Evolutionary conservation across 306 rosid species (phyloP).

Genomic region (Cucumis cinereus): DNA sequence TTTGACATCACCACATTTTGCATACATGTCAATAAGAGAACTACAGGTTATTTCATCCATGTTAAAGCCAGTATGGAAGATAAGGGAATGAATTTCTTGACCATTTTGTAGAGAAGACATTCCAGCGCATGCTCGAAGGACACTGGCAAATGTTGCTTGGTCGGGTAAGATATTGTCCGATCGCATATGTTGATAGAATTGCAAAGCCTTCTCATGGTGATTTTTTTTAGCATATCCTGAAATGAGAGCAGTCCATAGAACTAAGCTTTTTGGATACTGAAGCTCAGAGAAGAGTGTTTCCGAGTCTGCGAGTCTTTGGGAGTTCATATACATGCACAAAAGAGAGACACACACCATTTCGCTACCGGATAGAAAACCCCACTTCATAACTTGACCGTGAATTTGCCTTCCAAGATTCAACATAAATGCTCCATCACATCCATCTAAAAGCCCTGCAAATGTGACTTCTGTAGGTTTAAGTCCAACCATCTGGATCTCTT

Average conservation of each 20-base stretch:
- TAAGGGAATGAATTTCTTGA: not conserved
- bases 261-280: not conserved
- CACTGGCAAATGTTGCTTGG: not conserved
- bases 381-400: not conserved
- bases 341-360: slow-evolving; percentile 3
- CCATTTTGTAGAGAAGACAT: slow-evolving; percentile 1
- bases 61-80: not conserved
- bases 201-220: not conserved
- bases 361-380: not conserved
- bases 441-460: slow-evolving; percentile 3
- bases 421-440: not conserved
- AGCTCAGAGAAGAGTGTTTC: slow-evolving; percentile 4
- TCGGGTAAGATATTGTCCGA: not conserved
- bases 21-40: slow-evolving; percentile 1
- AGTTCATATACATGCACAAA: slow-evolving; percentile 1
- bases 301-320: not conserved
- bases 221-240: slow-evolving; percentile 2
- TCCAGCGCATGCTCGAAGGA: not conserved
- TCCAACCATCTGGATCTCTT: not conserved
- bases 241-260: slow-evolving; percentile 4
- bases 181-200: not conserved
- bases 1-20: not conserved
- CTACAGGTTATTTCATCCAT: slow-evolving; percentile 1
- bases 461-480: not conserved
- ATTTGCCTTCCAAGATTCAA: not conserved